Base-by-base conservation (phyloP, 164 flowering plant species). In the Annona squamosa region DNA sequence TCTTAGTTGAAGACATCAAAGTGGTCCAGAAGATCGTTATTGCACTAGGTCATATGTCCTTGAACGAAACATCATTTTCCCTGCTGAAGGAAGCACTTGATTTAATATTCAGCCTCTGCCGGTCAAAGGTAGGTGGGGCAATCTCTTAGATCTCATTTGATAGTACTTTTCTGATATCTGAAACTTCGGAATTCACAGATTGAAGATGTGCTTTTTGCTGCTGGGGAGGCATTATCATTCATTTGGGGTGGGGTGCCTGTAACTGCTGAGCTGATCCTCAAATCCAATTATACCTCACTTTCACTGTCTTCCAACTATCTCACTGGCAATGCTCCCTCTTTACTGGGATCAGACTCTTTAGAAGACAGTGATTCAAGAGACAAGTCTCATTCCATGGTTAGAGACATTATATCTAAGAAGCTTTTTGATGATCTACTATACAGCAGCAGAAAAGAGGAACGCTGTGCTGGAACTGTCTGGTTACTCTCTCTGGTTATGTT, bases 391-490 rank as follows among this genome's bases (percentile, higher is more conserved):
- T 79, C 65, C 71, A 68, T 74, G 74, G 87, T 87, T 67, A 86
- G 93, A 82, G 92, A 89, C 75, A 73, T 80, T 6, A 86, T 95
- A 76, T 81, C 87, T 67, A 84, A 83, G 82, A 91, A 91, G 83
- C 88, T 95, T 65, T 95, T 95, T 85, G 92, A 93, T 78, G 86
- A 16, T 66, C 96, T 95, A 62, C 76, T 95, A 19, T 95, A 85
- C 78, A 95, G 99, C 78, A 89, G 75, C 77, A 82, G 94, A 76
- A 93, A 95, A 84, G 98, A 95, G 74, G 99, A 95, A 81, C 89
- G 99, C 5, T 91, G 98, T 84, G 89, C 98, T 76, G 99, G 99
- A 77, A 85, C 93, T 73, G 98, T 95, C 45, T 95, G 98, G 98
- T 75, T 95, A 48, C 71, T 95, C 3, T 95, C 99, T 10, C 83